Conservation (phyloP, 2,329 filamentous ascomycete species). For the Ceratocystis cacaofunesta region DNA sequence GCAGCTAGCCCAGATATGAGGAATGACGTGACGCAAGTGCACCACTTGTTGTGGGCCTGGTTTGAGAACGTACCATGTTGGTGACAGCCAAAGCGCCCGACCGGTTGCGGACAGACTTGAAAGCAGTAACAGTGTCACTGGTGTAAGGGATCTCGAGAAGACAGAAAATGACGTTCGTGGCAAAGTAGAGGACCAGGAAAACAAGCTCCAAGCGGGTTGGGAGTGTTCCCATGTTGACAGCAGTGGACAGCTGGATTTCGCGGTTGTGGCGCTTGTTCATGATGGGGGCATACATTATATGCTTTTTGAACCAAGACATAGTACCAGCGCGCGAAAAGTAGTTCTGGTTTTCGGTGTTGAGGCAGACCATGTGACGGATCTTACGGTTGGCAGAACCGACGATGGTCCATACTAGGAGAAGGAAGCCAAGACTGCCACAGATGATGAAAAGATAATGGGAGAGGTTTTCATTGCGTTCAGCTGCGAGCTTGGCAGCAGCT, state of each 20-base stretch:
- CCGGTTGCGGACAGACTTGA: constrained; percentile 59
- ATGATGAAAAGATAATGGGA: constrained; percentile 47
- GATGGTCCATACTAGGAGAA: constrained; percentile 53
- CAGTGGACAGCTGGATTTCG: constrained; percentile 47
- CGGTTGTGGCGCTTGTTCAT: constrained; percentile 52
- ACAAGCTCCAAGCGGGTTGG: constrained; percentile 49
- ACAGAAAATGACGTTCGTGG: constrained; percentile 53
- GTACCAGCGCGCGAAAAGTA: constrained; percentile 42
- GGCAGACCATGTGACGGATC: constrained; percentile 56
- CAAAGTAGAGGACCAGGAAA: constrained; percentile 41
- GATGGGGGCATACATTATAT: constrained; percentile 44
- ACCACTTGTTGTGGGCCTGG: too few relatives aligned
- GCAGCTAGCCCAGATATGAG: background rate
- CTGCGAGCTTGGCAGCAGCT: constrained; percentile 23
- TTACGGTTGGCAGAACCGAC: constrained; percentile 47
- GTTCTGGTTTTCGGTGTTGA: constrained; percentile 64
- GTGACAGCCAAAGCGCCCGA: constrained; percentile 70
- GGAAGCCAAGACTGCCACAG: constrained; percentile 46
- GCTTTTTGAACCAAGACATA: constrained; percentile 18
- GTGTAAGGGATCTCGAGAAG: constrained; percentile 48
- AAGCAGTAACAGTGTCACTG: constrained; percentile 27
- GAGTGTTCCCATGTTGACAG: constrained; percentile 45
- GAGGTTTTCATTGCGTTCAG: constrained; percentile 37
- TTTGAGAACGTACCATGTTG: constrained; percentile 53
- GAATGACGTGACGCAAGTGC: background rate